Base-by-base conservation (phyloP, 768 basidiomycete species). In the Panaeolus cyanescens region DNA sequence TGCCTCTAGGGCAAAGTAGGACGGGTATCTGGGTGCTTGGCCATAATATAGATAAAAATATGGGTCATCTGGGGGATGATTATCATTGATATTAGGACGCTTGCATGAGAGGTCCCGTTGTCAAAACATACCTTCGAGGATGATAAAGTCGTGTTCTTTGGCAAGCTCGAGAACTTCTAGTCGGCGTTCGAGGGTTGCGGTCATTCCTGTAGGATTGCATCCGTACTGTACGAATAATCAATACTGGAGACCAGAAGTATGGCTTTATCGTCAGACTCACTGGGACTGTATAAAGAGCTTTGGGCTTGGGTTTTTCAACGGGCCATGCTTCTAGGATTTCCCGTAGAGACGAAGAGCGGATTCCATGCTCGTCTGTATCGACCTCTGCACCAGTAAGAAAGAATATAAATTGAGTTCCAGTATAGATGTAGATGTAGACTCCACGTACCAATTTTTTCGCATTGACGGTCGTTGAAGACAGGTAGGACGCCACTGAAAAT, bases 91-190 rank as follows among this genome's bases (percentile, higher is more conserved):
- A 15, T 50, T n/a, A 22, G 31, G 17, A 28, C 20, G 13, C 64
- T 77, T 50, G 25, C n/a, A n/a, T n/a, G 17, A 45, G 58, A 20
- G 31, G 17, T 31, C 19, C n/a, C n/a, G n/a, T n/a, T n/a, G n/a
- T n/a, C n/a, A n/a, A n/a, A n/a, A n/a, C n/a, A n/a, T 56, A 87
- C 93, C 93, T 84, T 96, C 94, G 55, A 96, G 77, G 68, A 97
- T 90, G 59, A 96, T 72, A 65, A 96, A 84, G 67, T 90, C 81
- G 72, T 93, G 83, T 67, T 90, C 81, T 59, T 82, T 80, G 17
- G 90, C 87, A 10, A 96, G 80, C 62, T 80, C 75, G 28, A 96
- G 82, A 5, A 93, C 85, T 70, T 88, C 86, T 72, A 85, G 79
- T 31, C 90, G 84, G 50, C 95, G 84, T 59, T 87, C 83, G 40